Evolutionary conservation across 2,329 filamentous ascomycete genomes (phyloP).

Genomic region (Geosmithia putterillii): DNA sequence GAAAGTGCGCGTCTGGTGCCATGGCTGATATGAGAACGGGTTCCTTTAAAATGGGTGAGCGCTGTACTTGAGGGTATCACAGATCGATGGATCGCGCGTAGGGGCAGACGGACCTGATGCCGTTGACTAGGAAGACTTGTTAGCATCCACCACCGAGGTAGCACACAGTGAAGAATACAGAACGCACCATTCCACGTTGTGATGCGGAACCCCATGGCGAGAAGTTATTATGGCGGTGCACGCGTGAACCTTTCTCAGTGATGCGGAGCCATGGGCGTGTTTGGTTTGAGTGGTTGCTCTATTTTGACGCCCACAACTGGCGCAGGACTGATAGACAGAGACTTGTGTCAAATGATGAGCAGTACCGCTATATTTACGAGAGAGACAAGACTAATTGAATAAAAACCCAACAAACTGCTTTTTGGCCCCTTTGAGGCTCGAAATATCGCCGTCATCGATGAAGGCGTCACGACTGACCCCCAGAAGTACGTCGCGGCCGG

Average conservation of each 20-base stretch:
- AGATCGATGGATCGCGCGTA: neutral
- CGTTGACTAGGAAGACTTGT: constrained; percentile 48
- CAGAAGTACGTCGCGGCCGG: neutral
- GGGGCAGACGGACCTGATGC: constrained; percentile 49
- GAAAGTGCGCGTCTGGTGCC: constrained; percentile 59
- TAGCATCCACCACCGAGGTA: neutral
- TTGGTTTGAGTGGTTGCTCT: too few relatives aligned
- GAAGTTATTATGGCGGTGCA: neutral
- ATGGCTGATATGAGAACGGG: constrained; percentile 75
- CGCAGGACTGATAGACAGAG: neutral
- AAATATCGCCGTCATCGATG: neutral
- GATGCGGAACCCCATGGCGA: constrained; percentile 59
- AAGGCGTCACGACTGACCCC: neutral
- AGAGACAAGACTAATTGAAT: neutral
- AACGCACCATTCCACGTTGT: constrained; percentile 73
- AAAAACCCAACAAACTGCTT: neutral
- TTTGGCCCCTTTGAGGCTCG: neutral
- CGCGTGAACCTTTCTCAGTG: neutral
- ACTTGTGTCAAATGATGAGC: too few relatives aligned
- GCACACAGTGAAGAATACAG: constrained; percentile 1
- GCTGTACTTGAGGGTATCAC: neutral
- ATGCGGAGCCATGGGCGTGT: neutral
- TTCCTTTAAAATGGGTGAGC: constrained; percentile 37
- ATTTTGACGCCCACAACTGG: neutral
- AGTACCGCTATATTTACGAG: neutral